phyloP scores from a whole-genome alignment of 371 early-diverging fungal genomes.

The Rhizopus microsporus region DNA sequence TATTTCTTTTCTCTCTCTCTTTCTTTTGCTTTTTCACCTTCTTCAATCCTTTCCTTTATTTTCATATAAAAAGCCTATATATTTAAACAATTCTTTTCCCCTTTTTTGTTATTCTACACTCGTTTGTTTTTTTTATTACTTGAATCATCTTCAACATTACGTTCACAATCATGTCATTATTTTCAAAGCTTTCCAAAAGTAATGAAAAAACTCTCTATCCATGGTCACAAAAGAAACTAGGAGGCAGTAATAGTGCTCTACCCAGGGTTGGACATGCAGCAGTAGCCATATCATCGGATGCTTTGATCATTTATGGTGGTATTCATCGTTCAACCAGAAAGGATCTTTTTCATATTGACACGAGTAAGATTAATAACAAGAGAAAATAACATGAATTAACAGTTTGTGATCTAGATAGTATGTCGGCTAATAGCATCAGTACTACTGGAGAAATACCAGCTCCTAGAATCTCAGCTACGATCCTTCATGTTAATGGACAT shows the following conservation, averaged over 20 bases:
- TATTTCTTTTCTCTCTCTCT: not conserved
- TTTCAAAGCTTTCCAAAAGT: conserved; percentile 52
- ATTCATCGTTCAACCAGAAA: conserved; percentile 46
- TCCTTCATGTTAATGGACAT: conserved; percentile 38
- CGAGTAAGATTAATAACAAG: conserved; percentile 42
- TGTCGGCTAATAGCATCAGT: conserved; percentile 35
- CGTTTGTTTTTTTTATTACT: not conserved
- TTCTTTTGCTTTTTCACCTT: conserved; percentile 3
- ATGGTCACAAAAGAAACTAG: conserved; percentile 52
- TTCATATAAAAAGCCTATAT: not conserved
- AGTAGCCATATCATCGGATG: conserved; percentile 48
- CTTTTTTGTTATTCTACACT: not conserved
- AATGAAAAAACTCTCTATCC: conserved; percentile 50
- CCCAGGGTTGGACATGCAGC: conserved; percentile 67
- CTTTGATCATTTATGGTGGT: conserved; percentile 64
- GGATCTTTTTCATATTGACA: conserved; percentile 63
- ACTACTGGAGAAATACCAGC: conserved; percentile 43
- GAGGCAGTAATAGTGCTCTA: conserved; percentile 41
- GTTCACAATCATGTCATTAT: conserved; percentile 46
- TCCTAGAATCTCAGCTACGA: conserved; percentile 33
- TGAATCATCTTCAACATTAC: conserved; percentile 4
- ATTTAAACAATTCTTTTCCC: not conserved
- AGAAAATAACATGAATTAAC: not conserved
- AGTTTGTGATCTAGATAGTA: conserved; percentile 23
- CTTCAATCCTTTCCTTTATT: not conserved